Evolutionary conservation across 345 rosid genomes (phyloP), one percentile per base, ranked within the genome.

Genomic region (Capsella bursapastoris): DNA sequence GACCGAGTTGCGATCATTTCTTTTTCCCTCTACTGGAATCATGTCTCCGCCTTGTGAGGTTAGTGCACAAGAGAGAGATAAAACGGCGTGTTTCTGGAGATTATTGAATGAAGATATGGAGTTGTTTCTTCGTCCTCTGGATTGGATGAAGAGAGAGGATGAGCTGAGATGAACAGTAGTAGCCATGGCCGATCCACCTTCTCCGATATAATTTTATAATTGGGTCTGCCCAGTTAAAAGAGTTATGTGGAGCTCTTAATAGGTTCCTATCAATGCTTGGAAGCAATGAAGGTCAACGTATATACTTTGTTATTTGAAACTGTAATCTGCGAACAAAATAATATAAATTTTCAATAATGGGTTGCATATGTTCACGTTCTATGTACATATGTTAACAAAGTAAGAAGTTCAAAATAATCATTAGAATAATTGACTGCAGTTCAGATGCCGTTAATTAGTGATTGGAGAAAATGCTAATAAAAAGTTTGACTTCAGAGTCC

Each of bases 31-130:
- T 16, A 69, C 66, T 50, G 78, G 14, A 47, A 82, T 12, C 66
- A 57, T 65, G 66, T 80, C 88, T 52, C 72, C 74, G 57, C 64
- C 79, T 47, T 87, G 78, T 18, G 88, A 78, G 51, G 83, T 69
- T 10, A 87, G 84, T 10, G 82, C 64, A 16, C 82, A 79, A 22
- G 88, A 82, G 16, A 82, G 68, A 31, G 84, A 73, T 37, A 71
- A 64, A 70, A 72, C 5, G 18, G 53, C 60, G 45, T 63, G 78
- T 56, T 62, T 75, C 12, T 44, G 40, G 37, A 29, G 7, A 66
- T 8, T 34, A 5, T 65, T 65, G 71, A 25, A 40, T 2, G 57
- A 53, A 15, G 79, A 61, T 5, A 56, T 15, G 49, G 84, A 68
- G 72, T 76, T 80, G 58, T 82, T 78, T 84, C 84, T 77, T 68